phyloP scores from a whole-genome alignment of 1,139 yeast species.

The Ashbya aceris region DNA sequence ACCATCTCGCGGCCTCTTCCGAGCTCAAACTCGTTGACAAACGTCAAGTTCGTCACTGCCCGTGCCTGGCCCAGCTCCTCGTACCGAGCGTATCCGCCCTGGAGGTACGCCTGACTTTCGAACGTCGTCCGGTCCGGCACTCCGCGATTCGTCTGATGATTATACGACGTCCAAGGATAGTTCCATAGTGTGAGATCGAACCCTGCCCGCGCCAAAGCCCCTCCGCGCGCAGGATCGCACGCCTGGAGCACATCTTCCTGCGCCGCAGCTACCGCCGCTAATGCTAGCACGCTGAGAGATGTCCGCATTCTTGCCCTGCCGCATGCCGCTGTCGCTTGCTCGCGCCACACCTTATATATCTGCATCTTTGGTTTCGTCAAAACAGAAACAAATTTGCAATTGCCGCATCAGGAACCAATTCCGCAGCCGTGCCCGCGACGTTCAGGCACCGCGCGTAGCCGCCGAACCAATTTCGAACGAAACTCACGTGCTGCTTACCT shows the following conservation, averaged over 20 bases:
- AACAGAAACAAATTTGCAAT: too few relatives aligned
- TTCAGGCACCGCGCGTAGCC: neutral
- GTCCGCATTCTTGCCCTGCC: too few relatives aligned
- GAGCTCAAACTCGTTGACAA: neutral
- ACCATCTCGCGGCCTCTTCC: slow-evolving; percentile 3
- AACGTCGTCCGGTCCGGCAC: slow-evolving; percentile 5
- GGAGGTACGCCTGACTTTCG: slow-evolving; percentile 7
- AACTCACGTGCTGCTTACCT: too few relatives aligned
- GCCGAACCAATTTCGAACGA: neutral
- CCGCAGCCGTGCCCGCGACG: neutral
- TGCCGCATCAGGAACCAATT: neutral
- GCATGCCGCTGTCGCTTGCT: too few relatives aligned
- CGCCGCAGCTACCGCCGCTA: too few relatives aligned
- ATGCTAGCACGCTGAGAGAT: too few relatives aligned
- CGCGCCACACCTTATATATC: too few relatives aligned
- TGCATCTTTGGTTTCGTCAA: too few relatives aligned
- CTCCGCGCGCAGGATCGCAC: too few relatives aligned
- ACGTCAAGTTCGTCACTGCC: slow-evolving; percentile 12
- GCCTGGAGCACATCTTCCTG: too few relatives aligned
- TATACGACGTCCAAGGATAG: slow-evolving; percentile 5
- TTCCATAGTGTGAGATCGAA: slow-evolving; percentile 4
- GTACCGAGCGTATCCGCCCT: slow-evolving; percentile 12
- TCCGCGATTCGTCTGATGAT: slow-evolving; percentile 2
- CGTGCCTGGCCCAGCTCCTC: slow-evolving; percentile 6
- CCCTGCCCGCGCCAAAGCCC: neutral